phyloP scores from a whole-genome alignment of 495 filamentous ascomycete species.

The Neurospora tetrasperma region DNA sequence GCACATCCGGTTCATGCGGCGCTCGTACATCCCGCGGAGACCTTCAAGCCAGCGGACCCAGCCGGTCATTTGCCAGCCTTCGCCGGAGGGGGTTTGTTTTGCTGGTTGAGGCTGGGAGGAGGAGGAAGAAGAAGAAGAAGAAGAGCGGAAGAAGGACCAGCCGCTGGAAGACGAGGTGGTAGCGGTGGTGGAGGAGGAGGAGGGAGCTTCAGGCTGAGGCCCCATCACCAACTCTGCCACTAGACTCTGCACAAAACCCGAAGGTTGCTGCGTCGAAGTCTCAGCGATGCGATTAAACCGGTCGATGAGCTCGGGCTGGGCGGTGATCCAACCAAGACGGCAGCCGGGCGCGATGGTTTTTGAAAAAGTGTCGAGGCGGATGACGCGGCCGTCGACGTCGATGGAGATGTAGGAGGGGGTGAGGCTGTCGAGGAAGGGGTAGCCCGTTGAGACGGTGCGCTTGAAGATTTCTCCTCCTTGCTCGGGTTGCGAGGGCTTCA shows the following conservation, averaged over 20 bases:
- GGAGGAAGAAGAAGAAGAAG: not conserved
- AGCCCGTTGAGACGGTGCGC: conserved; percentile 52
- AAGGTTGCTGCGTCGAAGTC: conserved; percentile 68
- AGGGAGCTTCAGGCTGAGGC: conserved; percentile 36
- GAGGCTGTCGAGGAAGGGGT: conserved; percentile 73
- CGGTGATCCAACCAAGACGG: conserved; percentile 75
- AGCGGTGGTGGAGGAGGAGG: conserved; percentile 15
- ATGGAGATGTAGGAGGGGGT: conserved; percentile 60
- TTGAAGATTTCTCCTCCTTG: conserved; percentile 6
- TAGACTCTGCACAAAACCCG: conserved; percentile 77
- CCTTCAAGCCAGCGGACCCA: conserved; percentile 86
- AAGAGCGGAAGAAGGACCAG: not conserved
- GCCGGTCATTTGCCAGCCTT: conserved; percentile 70
- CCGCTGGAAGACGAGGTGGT: conserved; percentile 15
- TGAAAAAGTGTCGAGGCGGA: conserved; percentile 73
- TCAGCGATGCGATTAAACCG: conserved; percentile 60
- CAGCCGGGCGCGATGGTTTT: conserved; percentile 77
- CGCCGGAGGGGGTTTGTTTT: not conserved
- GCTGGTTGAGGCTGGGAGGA: not conserved
- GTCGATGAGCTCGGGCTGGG: conserved; percentile 67
- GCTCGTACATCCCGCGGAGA: conserved; percentile 69
- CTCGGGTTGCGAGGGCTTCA: not conserved
- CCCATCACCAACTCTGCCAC: conserved; percentile 70
- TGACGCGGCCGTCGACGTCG: conserved; percentile 78
- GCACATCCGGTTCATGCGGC: conserved; percentile 71